Base-by-base conservation (phyloP, 2,329 filamentous ascomycete species). In the Botrytis deweyae region DNA sequence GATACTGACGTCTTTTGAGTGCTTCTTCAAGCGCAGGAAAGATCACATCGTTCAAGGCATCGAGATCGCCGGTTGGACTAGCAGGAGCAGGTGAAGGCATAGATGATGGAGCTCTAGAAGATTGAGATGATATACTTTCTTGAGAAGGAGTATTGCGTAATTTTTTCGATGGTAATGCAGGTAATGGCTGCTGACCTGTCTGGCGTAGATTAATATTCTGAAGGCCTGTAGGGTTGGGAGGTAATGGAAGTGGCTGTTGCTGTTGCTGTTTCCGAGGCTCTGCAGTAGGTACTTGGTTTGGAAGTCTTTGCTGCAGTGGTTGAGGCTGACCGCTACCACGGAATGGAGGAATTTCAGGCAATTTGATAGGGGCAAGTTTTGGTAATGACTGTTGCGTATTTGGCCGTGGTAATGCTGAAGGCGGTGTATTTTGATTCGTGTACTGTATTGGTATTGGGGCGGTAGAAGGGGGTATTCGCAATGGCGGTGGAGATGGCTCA, bases 11-110 rank as follows among this genome's bases (percentile, higher is more conserved):
- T 70, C 96, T 89, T 81, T 94, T 93, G 33, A 98, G 89, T 12
- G 96, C 94, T 77, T 96, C 93, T 82, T 97, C 94, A 2, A 99
- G 87, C 2, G 96, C 95, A 0, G 96, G 96, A 76, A 98, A 91
- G 55, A 99, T 93, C 69, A 99, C 95, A 78, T 95, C 93, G 80
- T 92, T 93, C 1, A 98, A 87, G 3, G 95, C 94, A 71, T 97
- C 96, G 36, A 97, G 87, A 74, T 97, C 92, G 20, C 88, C 90
- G 73, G 89, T 88, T 38, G 88, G 83, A 75, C 88, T 89, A 3
- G 86, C 80, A 0, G 89, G 87, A 1, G 88, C 86, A 33, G 86
- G 87, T 38, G 86, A 85, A 5, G 89, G 89, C 78, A 90, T 90
- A 3, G 87, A 83, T 18, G 86, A 84, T 6, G 86, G 83, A 25